Conservation (phyloP, 73 alveolate species). For the Durusdinium trenchii region DNA sequence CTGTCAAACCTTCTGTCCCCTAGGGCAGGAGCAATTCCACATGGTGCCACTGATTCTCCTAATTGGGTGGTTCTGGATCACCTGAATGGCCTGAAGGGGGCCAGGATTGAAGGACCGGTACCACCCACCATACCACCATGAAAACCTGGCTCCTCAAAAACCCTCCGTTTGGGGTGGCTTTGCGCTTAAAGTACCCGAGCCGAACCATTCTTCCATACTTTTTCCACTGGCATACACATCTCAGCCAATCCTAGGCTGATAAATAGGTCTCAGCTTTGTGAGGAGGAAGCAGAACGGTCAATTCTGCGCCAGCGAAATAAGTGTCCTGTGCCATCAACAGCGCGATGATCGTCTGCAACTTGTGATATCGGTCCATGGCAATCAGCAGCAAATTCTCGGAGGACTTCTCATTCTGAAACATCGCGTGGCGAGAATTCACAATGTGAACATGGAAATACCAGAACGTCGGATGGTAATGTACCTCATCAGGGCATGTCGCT, state of each 20-base stretch:
- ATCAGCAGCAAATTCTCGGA: conserved; percentile 15
- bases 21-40: too few relatives aligned
- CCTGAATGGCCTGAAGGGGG: too few relatives aligned
- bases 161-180: too few relatives aligned
- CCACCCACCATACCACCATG: background rate
- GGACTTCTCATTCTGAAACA: conserved; percentile 29
- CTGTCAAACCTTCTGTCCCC: too few relatives aligned
- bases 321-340: background rate
- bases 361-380: conserved; percentile 26
- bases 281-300: background rate
- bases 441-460: conserved; percentile 28
- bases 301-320: background rate
- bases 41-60: too few relatives aligned
- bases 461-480: conserved; percentile 21
- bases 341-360: background rate
- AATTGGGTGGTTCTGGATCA: too few relatives aligned
- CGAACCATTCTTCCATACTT: too few relatives aligned
- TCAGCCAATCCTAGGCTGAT: too few relatives aligned
- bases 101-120: background rate
- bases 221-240: too few relatives aligned
- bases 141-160: background rate
- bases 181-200: too few relatives aligned
- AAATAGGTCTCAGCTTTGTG: background rate
- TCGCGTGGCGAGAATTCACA: background rate
- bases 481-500: too few relatives aligned